Base-by-base conservation (phyloP, 345 rosid genomes). In the Gossypium sturtianum region DNA sequence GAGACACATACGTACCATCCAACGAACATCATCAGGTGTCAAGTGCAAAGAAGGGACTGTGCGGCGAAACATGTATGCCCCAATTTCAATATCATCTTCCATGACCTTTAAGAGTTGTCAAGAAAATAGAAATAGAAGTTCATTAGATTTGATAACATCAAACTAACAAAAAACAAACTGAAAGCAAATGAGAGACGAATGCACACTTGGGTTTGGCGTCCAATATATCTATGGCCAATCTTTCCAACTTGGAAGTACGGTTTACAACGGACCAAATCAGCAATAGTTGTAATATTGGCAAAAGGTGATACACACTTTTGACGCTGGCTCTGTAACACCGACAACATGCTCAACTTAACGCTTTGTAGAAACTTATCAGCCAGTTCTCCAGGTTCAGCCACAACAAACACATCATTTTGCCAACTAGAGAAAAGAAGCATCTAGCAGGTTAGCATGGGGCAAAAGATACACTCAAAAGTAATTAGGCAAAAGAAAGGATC, bases 361-460 rank as follows among this genome's bases (percentile, higher is more conserved):
- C 86, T 88, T 72, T 82, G 98, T 23, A 95, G 88, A 80, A 95
- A 95, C 83, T 86, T 93, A 72, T 90, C 92, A 0, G 98, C 97
- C 47, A 87, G 92, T 73, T 89, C 99, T 76, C 99, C 99, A 73
- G 99, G 99, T 82, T 95, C 99, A 72, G 97, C 97, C 62, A 95
- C 98, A 76, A 93, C 99, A 83, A 93, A 91, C 17, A 95, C 99
- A 77, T 93, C 99, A 79, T 90, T 95, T 81, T 95, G 97, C 98
- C 98, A 95, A 79, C 97, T 91, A 69, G 41, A 84, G 78, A 73
- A 63, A 78, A 57, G 15, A 77, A 41, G 53, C 71, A 77, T 44
- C 25, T 34, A 74, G 61, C 58, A 80, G 43, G 74, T 89, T 49
- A 85, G 72, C 43, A 70, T 58, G 72, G 13, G 71, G 45, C 71